Conservation (phyloP, 2,329 filamentous ascomycete species). For the Phaeoacremonium minimum region DNA sequence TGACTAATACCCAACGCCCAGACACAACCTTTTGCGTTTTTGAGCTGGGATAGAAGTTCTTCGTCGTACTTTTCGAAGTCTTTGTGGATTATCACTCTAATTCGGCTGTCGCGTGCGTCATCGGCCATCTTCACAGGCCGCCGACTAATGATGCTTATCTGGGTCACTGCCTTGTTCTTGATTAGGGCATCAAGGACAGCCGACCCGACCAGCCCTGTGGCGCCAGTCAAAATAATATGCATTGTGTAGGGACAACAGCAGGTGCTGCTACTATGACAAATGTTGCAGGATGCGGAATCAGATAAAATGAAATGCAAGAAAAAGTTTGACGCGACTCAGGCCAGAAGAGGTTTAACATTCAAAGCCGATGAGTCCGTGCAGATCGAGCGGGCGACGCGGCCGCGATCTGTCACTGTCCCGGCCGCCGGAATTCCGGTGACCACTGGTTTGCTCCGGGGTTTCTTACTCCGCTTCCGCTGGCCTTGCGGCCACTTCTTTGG, state of each 20-base stretch:
- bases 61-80: conserved; percentile 61
- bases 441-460: too few relatives aligned
- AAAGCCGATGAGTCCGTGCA: too few relatives aligned
- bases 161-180: conserved; percentile 48
- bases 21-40: conserved; percentile 63
- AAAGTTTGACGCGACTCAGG: too few relatives aligned
- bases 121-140: conserved; percentile 61
- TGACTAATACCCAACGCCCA: conserved; percentile 70
- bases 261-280: too few relatives aligned
- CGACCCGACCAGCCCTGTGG: conserved; percentile 62
- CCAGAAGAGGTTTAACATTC: too few relatives aligned
- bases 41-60: conserved; percentile 52
- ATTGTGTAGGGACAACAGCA: conserved; percentile 36
- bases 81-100: conserved; percentile 62
- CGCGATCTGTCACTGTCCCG: too few relatives aligned
- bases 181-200: conserved; percentile 60
- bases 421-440: too few relatives aligned
- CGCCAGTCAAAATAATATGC: conserved; percentile 66
- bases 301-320: too few relatives aligned
- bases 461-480: too few relatives aligned
- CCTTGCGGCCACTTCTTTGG: too few relatives aligned
- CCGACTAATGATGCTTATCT: conserved; percentile 65
- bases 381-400: too few relatives aligned
- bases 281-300: too few relatives aligned
- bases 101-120: conserved; percentile 49